phyloP scores from a whole-genome alignment of 164 flowering plant species.

The Sextonia rubra region DNA sequence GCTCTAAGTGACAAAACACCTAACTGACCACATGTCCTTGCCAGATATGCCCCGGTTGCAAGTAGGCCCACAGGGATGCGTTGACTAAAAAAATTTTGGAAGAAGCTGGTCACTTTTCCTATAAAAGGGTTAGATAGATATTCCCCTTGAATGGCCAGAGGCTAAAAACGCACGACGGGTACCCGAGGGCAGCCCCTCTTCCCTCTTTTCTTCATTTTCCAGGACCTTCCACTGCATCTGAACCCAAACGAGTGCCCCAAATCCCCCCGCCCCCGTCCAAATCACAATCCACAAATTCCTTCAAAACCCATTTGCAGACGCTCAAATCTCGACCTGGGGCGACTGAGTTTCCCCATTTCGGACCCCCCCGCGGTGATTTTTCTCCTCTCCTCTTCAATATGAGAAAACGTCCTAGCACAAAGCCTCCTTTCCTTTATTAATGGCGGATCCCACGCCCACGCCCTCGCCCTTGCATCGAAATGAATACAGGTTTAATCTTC shows the following conservation, averaged over 20 bases:
- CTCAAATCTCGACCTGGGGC: constrained; percentile 2
- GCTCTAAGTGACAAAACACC: too few relatives aligned
- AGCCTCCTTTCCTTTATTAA: not conserved
- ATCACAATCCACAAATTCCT: not conserved
- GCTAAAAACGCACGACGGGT: too few relatives aligned
- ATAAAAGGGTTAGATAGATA: too few relatives aligned
- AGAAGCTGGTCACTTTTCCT: too few relatives aligned
- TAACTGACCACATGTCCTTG: too few relatives aligned
- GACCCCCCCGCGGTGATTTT: not conserved
- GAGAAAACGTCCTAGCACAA: not conserved
- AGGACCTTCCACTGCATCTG: not conserved
- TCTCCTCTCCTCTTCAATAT: not conserved
- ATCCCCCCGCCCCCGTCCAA: too few relatives aligned
- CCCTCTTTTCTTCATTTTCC: not conserved
- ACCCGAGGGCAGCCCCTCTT: not conserved
- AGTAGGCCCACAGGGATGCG: too few relatives aligned
- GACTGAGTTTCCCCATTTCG: not conserved
- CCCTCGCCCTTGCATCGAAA: not conserved
- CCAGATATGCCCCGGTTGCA: too few relatives aligned
- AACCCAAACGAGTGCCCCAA: not conserved
- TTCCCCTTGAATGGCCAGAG: too few relatives aligned
- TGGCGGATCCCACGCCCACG: not conserved
- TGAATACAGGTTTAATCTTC: not conserved
- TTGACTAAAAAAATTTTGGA: too few relatives aligned
- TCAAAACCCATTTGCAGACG: not conserved